Conservation (phyloP, 129 eudicot species). For the Erigeron canadensis region DNA sequence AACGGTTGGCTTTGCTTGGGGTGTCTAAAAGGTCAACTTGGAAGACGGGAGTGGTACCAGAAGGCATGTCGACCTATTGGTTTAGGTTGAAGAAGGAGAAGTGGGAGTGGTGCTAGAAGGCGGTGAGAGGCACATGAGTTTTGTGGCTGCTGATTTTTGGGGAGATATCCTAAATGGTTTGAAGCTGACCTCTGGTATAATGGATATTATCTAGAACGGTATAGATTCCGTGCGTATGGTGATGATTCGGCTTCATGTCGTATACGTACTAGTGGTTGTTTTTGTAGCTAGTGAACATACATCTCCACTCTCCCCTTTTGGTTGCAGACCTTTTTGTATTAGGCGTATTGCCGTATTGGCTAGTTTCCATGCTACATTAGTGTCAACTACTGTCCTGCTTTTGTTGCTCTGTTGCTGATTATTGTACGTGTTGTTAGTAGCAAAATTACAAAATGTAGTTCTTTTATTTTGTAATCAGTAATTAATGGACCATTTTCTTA, state of each 20-base stretch:
- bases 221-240: constrained; percentile 86
- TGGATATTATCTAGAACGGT: constrained; percentile 80
- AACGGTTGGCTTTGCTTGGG: constrained; percentile 71
- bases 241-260: constrained; percentile 84
- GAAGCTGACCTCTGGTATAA: constrained; percentile 94
- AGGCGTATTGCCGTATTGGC: neutral
- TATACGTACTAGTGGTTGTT: constrained; percentile 10
- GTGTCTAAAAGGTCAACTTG: constrained; percentile 84
- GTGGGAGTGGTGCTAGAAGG: constrained; percentile 98
- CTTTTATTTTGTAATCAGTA: no score
- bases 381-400: constrained; percentile 4
- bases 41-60: constrained; percentile 90
- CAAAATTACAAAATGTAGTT: no score
- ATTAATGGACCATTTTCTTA: no score
- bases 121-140: constrained; percentile 72
- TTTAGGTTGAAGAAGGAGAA: constrained; percentile 92
- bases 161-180: constrained; percentile 92
- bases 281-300: no score
- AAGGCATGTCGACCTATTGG: constrained; percentile 99
- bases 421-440: no score
- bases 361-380: constrained; percentile 20
- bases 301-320: no score
- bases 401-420: neutral
- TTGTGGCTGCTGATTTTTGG: constrained; percentile 91
- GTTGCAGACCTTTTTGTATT: neutral